Evolutionary conservation across 345 rosid species (phyloP).

Genomic region (Populus euphratica): DNA sequence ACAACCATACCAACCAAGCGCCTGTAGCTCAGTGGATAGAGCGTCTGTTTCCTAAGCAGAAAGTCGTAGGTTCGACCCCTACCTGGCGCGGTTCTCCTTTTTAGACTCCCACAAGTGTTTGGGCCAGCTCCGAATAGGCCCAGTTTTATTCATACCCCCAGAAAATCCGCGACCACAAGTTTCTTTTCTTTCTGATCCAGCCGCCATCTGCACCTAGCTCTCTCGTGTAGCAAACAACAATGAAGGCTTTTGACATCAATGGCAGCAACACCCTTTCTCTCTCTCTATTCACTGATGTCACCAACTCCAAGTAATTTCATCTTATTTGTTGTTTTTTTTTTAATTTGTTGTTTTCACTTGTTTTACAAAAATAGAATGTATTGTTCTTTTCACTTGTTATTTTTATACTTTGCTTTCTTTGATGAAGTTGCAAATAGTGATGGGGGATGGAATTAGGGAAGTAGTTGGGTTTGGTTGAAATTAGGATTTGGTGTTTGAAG

Average conservation of each 20-base stretch:
- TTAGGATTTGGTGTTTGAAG: not conserved
- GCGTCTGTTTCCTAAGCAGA: conserved; percentile 99
- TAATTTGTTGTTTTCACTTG: not conserved
- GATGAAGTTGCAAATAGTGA: not conserved
- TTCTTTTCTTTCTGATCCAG: not conserved
- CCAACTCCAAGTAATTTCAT: conserved; percentile 60
- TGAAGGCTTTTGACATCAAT: conserved; percentile 54
- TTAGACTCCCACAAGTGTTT: rapidly evolving
- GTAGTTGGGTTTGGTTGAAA: not conserved
- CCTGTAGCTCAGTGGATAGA: conserved; percentile 99
- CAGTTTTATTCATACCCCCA: not conserved
- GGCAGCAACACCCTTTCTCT: conserved; percentile 52
- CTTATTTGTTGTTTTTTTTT: not conserved
- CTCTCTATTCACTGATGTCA: conserved; percentile 64
- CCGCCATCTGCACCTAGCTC: not conserved
- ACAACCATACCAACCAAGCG: not conserved
- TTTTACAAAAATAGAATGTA: not conserved
- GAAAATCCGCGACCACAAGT: not conserved
- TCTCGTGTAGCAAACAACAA: conserved; percentile 11
- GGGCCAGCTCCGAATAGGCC: not conserved
- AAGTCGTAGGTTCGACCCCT: conserved; percentile 92
- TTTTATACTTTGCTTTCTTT: not conserved
- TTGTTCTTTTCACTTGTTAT: not conserved
- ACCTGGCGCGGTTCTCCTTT: conserved; percentile 27
- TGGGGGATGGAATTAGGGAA: not conserved